These are phyloP conservation scores for Podospora sp. DNA, from an alignment of 495 filamentous ascomycete genomes.

Conservation along the genomic window DNA sequence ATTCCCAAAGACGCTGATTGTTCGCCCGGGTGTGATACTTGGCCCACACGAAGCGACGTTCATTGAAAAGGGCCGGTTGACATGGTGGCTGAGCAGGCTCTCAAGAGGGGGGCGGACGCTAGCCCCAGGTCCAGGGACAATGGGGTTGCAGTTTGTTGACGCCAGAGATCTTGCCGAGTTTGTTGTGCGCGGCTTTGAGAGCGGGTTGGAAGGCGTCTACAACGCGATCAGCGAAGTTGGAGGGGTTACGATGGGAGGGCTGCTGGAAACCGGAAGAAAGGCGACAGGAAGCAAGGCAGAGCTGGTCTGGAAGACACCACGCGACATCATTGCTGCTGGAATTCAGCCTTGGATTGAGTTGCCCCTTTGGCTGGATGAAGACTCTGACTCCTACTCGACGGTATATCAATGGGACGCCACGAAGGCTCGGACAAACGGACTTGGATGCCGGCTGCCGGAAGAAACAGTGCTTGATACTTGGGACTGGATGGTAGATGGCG, in stretches of 20 bases:
- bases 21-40: not conserved
- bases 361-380: not conserved
- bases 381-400: not conserved
- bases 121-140: not conserved
- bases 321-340: not conserved
- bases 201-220: not conserved
- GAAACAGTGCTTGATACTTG: conserved; percentile 2
- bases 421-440: not conserved
- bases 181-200: not conserved
- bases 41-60: not conserved
- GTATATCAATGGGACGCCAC: not conserved
- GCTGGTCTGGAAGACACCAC: conserved; percentile 2
- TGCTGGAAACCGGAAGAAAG: not conserved
- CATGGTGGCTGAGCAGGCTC: conserved; percentile 3
- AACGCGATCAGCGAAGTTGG: not conserved
- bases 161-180: conserved; percentile 8
- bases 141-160: conserved; percentile 13
- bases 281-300: not conserved
- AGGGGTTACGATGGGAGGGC: not conserved
- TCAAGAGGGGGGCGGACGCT: not conserved
- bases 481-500: conserved; percentile 8
- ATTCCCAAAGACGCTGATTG: not conserved
- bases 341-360: not conserved
- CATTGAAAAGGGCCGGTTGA: conserved; percentile 3
- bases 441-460: not conserved